phyloP scores from a whole-genome alignment of 2,329 filamentous ascomycete genomes.

The Didymella pinodella region DNA sequence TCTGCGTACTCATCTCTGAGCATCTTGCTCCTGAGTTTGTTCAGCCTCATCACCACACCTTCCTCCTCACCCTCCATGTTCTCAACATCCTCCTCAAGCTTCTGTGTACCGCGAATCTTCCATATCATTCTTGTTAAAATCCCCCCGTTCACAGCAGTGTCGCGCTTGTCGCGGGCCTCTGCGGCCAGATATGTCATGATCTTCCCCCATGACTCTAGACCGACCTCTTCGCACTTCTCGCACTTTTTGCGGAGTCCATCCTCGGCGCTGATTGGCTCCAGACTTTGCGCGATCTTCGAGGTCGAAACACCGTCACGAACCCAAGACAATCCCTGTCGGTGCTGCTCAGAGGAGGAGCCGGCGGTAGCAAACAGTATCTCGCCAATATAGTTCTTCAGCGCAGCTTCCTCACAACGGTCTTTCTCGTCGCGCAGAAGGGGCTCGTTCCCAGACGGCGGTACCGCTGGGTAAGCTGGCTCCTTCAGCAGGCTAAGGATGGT shows the following conservation, averaged over 20 bases:
- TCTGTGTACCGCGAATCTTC: conserved; percentile 38
- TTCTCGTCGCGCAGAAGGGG: conserved; percentile 69
- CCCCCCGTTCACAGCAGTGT: conserved; percentile 31
- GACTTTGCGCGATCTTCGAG: conserved; percentile 69
- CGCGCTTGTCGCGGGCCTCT: conserved; percentile 51
- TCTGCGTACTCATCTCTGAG: conserved; percentile 47
- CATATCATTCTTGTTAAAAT: conserved; percentile 32
- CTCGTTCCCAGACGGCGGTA: conserved; percentile 73
- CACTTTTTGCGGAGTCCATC: conserved; percentile 67
- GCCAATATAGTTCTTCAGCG: conserved; percentile 86
- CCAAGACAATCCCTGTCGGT: conserved; percentile 79
- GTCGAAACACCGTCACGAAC: conserved; percentile 81
- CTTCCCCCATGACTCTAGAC: conserved; percentile 79
- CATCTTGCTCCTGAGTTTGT: conserved; percentile 46
- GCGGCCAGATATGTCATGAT: conserved; percentile 76
- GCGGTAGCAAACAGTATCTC: conserved; percentile 84
- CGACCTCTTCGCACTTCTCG: conserved; percentile 77
- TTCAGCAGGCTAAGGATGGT: conserved; percentile 49
- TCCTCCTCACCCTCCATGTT: conserved; percentile 47
- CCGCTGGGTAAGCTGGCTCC: conserved; percentile 71
- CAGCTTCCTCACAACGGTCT: conserved; percentile 83
- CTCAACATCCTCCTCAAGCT: conserved; percentile 41
- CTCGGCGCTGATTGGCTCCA: conserved; percentile 56
- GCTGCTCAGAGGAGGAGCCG: conserved; percentile 47
- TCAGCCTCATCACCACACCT: conserved; percentile 44